These are phyloP conservation scores for Tulasnella calospora DNA, from an alignment of 768 basidiomycete species.

Conservation along the genomic window DNA sequence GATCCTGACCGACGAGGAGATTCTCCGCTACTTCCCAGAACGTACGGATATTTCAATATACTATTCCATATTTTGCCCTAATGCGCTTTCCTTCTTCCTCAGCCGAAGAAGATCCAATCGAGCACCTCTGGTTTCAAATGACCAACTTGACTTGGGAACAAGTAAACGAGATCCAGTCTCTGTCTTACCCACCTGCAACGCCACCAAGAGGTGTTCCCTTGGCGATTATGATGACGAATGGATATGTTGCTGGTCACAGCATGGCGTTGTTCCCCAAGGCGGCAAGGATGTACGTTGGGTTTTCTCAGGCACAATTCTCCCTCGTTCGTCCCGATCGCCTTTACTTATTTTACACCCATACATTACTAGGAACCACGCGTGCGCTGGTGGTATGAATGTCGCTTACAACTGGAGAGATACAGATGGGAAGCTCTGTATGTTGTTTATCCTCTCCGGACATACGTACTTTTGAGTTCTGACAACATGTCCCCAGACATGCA, in stretches of 20 bases:
- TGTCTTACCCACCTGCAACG: not conserved
- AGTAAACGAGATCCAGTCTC: conserved; percentile 34
- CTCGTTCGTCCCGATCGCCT: not conserved
- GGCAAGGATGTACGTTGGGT: conserved; percentile 43
- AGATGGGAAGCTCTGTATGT: not conserved
- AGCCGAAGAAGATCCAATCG: conserved; percentile 11
- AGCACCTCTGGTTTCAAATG: conserved; percentile 13
- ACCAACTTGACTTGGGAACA: conserved; percentile 36
- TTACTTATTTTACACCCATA: not conserved
- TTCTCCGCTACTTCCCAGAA: not conserved
- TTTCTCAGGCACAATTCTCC: no score
- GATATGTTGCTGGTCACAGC: not conserved
- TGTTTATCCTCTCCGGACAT: no score
- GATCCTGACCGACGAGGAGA: not conserved
- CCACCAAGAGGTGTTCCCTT: not conserved
- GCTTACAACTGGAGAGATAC: conserved; percentile 47
- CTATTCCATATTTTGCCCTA: not conserved
- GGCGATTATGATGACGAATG: not conserved
- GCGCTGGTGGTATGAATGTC: conserved; percentile 60
- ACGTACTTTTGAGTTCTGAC: not conserved
- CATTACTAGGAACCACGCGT: conserved; percentile 51
- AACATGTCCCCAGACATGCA: conserved; percentile 47
- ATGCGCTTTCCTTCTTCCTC: not conserved
- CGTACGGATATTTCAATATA: not conserved
- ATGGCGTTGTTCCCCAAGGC: conserved; percentile 58